These are phyloP conservation scores for Rhynchospora breviuscula DNA, from an alignment of 176 grass and related monocot species.

Conservation along the genomic window DNA sequence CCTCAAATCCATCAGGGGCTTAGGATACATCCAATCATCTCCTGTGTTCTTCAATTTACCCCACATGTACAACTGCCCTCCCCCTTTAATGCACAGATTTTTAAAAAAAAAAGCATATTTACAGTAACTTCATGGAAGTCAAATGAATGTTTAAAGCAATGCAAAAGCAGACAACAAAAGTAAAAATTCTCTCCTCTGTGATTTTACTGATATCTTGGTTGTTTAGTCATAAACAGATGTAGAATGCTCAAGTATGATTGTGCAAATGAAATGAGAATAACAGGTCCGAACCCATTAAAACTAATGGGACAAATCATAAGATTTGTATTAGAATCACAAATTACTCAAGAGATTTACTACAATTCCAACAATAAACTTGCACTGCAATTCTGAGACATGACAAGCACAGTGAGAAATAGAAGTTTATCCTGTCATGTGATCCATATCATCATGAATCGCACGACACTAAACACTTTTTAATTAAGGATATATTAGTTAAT, in stretches of 20 bases:
- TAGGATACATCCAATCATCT: constrained; percentile 99
- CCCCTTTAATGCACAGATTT: constrained; percentile 33
- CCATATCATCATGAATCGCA: too few species aligned
- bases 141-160: not conserved
- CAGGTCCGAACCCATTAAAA: too few species aligned
- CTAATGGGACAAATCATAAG: too few species aligned
- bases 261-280: too few species aligned
- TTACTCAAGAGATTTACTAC: too few species aligned
- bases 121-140: not conserved
- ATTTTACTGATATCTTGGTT: not conserved
- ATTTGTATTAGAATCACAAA: too few species aligned
- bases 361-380: too few species aligned
- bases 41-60: constrained; percentile 90
- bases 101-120: not conserved
- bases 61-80: constrained; percentile 99
- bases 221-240: not conserved
- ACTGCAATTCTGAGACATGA: too few species aligned
- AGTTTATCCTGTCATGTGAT: too few species aligned
- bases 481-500: not conserved
- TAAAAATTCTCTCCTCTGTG: not conserved
- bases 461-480: not conserved
- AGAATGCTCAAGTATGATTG: too few species aligned
- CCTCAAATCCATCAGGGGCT: constrained; percentile 96
- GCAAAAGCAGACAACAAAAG: not conserved
- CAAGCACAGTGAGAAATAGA: too few species aligned